Percentiles rank a stretch among this genome's conserved stretches.
Evolutionary conservation across 345 rosid genomes (phyloP).

Genomic region (Corymbia maculata): DNA sequence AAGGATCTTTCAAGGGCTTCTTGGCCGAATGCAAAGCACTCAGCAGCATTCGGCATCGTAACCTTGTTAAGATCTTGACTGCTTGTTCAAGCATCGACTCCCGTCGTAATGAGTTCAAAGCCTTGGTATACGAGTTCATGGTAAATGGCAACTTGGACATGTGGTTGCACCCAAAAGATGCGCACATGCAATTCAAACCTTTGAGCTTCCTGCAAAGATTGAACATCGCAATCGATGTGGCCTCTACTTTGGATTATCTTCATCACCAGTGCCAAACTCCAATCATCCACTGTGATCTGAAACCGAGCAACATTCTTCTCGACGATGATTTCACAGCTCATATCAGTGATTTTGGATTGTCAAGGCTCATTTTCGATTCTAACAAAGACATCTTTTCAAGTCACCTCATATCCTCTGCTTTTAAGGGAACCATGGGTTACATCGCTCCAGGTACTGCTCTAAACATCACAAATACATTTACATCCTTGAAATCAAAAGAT

Average conservation of each 20-base stretch:
- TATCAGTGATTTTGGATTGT: neutral
- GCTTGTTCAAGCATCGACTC: conserved; percentile 1
- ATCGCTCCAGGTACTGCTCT: neutral
- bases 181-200: neutral
- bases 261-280: neutral
- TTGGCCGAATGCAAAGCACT: conserved; percentile 4
- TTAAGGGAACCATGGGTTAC: neutral
- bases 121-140: conserved; percentile 7
- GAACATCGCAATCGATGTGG: neutral
- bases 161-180: neutral
- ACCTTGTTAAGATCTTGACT: conserved; percentile 3
- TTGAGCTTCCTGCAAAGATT: neutral
- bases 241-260: neutral
- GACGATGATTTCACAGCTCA: neutral
- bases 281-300: neutral
- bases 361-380: neutral
- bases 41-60: conserved; percentile 4
- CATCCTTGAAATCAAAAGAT: neutral
- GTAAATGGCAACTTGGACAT: conserved; percentile 5
- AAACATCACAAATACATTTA: neutral
- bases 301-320: conserved; percentile 1
- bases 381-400: neutral
- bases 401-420: neutral
- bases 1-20: conserved; percentile 12
- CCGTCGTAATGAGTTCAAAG: conserved; percentile 5